Evolutionary conservation across 441 rosid genomes (phyloP), one percentile per base, ranked within the genome.

Genomic region (Kokia cookei): DNA sequence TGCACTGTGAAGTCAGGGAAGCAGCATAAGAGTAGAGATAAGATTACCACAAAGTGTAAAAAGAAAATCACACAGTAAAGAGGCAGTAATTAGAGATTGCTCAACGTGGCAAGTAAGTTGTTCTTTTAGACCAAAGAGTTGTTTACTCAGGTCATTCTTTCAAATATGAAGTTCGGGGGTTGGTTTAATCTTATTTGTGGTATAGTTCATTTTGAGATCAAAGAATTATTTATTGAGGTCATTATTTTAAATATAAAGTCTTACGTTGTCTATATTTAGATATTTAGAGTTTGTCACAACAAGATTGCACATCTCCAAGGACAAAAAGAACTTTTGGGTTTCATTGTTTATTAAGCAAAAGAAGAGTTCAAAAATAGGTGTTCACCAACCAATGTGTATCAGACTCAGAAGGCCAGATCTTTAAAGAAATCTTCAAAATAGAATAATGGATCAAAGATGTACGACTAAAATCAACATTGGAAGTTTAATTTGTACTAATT

Each of bases 1-100:
- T 87, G 81, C 81, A 85, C 61, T 77, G 75, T 35, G 79, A 74
- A 75, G 84, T 78, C 7, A 81, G 71, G 74, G 80, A 77, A 76
- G 78, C 73, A 26, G 37, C 6, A 32, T 72, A 24, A 43, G 22
- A 45, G 24, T 24, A 43, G 37, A 5, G 37, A 6, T 15, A 32
- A n/a, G 60, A 14, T 2, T 71, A 57, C 35, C 17, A 43, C 61
- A 27, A 32, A 50, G 27, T 45, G 73, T 19, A 58, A 60, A 32
- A 32, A 32, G 37, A 32, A 32, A 32, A 66, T 24, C 35, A 70
- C 26, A 62, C 9, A 26, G 80, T 72, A 67, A 45, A 70, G 75
- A 75, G 65, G 65, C 79, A 37, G 13, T 66, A 10, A n/a, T 32
- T 27, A 14, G 24, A 55, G 14, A 26, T 55, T 53, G 22, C 11